Percentiles rank a stretch among this genome's conserved stretches.
These are phyloP conservation scores for Stemphylium vesicarium DNA, from an alignment of 2,329 filamentous ascomycete species.

Conservation along the genomic window DNA sequence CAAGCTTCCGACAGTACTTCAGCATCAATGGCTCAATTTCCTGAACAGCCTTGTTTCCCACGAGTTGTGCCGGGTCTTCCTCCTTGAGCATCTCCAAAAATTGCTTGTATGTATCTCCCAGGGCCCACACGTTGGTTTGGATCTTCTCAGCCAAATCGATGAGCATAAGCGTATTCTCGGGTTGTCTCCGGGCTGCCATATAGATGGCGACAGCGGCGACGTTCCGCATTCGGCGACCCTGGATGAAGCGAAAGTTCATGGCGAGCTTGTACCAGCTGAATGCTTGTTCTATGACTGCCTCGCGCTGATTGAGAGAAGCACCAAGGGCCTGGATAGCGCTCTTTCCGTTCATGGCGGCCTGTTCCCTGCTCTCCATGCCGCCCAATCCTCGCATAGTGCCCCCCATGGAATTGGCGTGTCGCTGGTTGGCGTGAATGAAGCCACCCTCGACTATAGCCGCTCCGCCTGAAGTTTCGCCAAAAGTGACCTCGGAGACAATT, in stretches of 20 bases:
- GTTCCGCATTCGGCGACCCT: slow-evolving; percentile 79
- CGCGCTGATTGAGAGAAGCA: slow-evolving; percentile 47
- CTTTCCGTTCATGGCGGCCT: slow-evolving; percentile 65
- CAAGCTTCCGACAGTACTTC: slow-evolving; percentile 87
- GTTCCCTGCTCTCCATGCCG: slow-evolving; percentile 63
- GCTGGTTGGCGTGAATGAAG: slow-evolving; percentile 85
- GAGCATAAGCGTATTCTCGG: slow-evolving; percentile 84
- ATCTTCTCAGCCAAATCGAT: slow-evolving; percentile 92
- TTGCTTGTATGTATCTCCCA: slow-evolving; percentile 88
- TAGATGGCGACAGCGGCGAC: slow-evolving; percentile 93
- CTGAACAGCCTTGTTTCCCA: slow-evolving; percentile 61
- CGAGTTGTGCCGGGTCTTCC: slow-evolving; percentile 57
- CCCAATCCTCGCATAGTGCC: slow-evolving; percentile 54
- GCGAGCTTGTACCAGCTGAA: slow-evolving; percentile 53
- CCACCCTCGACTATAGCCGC: slow-evolving; percentile 90
- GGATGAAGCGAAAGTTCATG: slow-evolving; percentile 65
- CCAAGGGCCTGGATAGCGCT: slow-evolving; percentile 49
- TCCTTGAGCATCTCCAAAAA: slow-evolving; percentile 72
- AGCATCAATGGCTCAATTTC: slow-evolving; percentile 90
- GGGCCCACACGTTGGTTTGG: slow-evolving; percentile 86
- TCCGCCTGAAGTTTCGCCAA: slow-evolving; percentile 84
- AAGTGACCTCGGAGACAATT: slow-evolving; percentile 90
- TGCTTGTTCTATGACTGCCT: slow-evolving; percentile 48
- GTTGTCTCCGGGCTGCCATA: slow-evolving; percentile 79
- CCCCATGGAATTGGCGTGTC: slow-evolving; percentile 70